phyloP scores from a whole-genome alignment of 129 eudicot species.

The Mikania micrantha region DNA sequence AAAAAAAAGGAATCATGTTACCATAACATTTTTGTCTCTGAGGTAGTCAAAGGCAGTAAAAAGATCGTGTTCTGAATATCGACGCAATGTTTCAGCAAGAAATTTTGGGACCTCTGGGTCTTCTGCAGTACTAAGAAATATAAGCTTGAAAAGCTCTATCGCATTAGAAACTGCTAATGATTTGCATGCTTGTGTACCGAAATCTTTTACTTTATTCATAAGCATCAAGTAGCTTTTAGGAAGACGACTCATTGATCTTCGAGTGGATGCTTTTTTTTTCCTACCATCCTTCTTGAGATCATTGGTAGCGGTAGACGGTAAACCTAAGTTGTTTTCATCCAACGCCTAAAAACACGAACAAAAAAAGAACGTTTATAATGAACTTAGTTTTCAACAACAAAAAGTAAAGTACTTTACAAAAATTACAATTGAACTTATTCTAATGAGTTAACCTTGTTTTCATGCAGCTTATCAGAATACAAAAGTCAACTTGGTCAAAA shows the following conservation, averaged over 20 bases:
- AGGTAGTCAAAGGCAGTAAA: constrained; percentile 81
- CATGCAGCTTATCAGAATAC: not conserved
- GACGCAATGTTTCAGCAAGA: constrained; percentile 74
- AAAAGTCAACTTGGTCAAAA: not conserved
- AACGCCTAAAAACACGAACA: constrained; percentile 1
- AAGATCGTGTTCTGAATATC: constrained; percentile 89
- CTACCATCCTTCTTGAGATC: constrained; percentile 22
- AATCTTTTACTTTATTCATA: too few relatives aligned
- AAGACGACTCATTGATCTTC: constrained; percentile 39
- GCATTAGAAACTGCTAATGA: constrained; percentile 93
- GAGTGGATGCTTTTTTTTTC: constrained; percentile 29
- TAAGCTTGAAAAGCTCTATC: constrained; percentile 83
- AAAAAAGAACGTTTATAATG: too few relatives aligned
- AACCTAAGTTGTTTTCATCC: constrained; percentile 16
- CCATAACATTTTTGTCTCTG: constrained; percentile 76
- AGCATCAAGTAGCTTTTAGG: constrained; percentile 53
- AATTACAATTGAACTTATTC: not conserved
- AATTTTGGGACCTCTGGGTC: constrained; percentile 41
- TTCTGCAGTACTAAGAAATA: constrained; percentile 62
- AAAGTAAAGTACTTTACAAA: not conserved
- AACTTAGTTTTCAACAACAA: too few relatives aligned
- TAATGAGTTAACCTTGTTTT: not conserved
- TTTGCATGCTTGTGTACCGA: constrained; percentile 39
- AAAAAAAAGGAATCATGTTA: constrained; percentile 18
- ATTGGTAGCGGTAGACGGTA: constrained; percentile 31